A percentile compares a stretch with the other conserved stretches of the same genome.
These are phyloP conservation scores for Candida palmyrensis DNA, from an alignment of 805 yeast species.

Conservation along the genomic window DNA sequence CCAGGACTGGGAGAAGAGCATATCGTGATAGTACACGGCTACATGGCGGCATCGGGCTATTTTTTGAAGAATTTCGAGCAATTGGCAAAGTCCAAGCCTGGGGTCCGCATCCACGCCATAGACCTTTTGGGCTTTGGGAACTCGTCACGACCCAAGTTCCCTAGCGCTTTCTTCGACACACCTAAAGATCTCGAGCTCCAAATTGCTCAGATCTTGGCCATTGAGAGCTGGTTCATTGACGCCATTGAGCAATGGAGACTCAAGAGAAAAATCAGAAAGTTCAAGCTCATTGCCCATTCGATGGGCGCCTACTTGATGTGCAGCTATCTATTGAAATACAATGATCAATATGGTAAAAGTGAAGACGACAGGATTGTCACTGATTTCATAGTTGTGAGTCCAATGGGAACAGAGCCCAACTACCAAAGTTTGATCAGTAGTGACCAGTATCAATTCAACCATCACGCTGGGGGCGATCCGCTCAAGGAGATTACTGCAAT, in stretches of 20 bases:
- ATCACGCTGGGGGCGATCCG: slow-evolving; percentile 34
- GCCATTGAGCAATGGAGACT: slow-evolving; percentile 33
- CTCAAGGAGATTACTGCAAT: slow-evolving; percentile 23
- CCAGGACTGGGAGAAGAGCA: slow-evolving; percentile 8
- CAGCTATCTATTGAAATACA: slow-evolving; percentile 37
- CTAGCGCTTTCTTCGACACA: slow-evolving; percentile 19
- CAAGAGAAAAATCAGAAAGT: slow-evolving; percentile 15
- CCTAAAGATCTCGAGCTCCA: slow-evolving; percentile 15
- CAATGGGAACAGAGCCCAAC: slow-evolving; percentile 41
- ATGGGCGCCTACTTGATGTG: slow-evolving; percentile 40
- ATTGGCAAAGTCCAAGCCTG: slow-evolving; percentile 24
- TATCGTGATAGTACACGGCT: slow-evolving; percentile 35
- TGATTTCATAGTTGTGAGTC: slow-evolving; percentile 29
- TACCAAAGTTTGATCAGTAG: slow-evolving; percentile 27
- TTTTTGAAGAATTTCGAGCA: slow-evolving; percentile 34
- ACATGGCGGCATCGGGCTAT: slow-evolving; percentile 42
- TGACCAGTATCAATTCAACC: slow-evolving; percentile 25
- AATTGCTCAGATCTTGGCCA: slow-evolving; percentile 25
- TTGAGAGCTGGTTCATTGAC: slow-evolving; percentile 40
- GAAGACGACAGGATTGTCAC: slow-evolving; percentile 12
- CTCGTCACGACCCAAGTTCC: slow-evolving; percentile 36
- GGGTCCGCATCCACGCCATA: slow-evolving; percentile 32
- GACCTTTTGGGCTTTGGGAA: slow-evolving; percentile 42
- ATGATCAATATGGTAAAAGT: slow-evolving; percentile 10
- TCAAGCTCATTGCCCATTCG: slow-evolving; percentile 34